A percentile compares a stretch with the other conserved stretches of the same genome.
Conservation (phyloP, 2,329 filamentous ascomycete genomes). For the Hypoxylon sp. region DNA sequence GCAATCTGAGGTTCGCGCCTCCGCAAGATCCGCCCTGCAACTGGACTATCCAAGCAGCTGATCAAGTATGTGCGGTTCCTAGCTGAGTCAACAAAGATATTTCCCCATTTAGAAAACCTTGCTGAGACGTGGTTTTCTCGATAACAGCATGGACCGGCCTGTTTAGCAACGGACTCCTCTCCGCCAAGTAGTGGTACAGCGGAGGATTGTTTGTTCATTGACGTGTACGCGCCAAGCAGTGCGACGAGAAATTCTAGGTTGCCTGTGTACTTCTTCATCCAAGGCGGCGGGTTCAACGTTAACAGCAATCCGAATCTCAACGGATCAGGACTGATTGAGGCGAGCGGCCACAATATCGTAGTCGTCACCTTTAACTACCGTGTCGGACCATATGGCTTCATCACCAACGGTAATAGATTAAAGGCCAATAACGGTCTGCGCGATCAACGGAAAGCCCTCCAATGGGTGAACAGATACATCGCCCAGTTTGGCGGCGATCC, state of each 20-base stretch:
- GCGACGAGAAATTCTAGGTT: constrained; percentile 66
- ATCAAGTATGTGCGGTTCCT: constrained; percentile 59
- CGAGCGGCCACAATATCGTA: constrained; percentile 72
- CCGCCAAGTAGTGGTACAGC: constrained; percentile 43
- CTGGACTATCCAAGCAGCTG: constrained; percentile 66
- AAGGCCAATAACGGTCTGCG: constrained; percentile 78
- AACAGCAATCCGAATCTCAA: constrained; percentile 69
- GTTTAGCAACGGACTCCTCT: constrained; percentile 46
- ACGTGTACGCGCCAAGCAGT: constrained; percentile 72
- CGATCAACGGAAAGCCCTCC: constrained; percentile 77
- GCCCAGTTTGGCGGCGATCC: constrained; percentile 78
- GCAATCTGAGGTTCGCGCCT: constrained; percentile 75
- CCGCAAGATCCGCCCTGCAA: constrained; percentile 72
- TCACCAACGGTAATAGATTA: constrained; percentile 70
- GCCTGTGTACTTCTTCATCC: constrained; percentile 73
- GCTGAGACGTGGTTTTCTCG: constrained; percentile 17
- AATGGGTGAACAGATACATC: constrained; percentile 80
- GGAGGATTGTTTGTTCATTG: constrained; percentile 80
- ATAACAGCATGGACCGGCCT: constrained; percentile 50
- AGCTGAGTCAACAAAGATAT: neutral
- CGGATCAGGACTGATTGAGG: constrained; percentile 72
- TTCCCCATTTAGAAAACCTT: neutral
- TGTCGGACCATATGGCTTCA: constrained; percentile 80
- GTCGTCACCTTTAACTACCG: constrained; percentile 84
- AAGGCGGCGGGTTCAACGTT: constrained; percentile 73